Evolutionary conservation across 345 rosid genomes (phyloP).

Genomic region (Salix exigua): DNA sequence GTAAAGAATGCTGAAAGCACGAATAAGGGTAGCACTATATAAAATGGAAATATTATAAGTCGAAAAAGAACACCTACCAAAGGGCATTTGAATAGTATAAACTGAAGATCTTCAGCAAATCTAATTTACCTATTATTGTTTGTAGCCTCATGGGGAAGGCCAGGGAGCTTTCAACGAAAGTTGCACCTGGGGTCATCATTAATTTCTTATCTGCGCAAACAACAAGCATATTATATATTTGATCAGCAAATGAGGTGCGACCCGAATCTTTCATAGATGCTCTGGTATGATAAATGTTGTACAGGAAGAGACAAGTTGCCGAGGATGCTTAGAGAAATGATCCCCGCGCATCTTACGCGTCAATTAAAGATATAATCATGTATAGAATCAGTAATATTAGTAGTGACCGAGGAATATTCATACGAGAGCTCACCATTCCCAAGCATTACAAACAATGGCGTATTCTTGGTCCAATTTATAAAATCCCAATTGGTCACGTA

Average conservation of each 20-base stretch:
- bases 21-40: neutral
- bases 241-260: neutral
- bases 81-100: conserved; percentile 15
- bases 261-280: conserved; percentile 23
- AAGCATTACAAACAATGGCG: neutral
- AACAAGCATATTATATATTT: neutral
- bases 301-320: neutral
- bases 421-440: neutral
- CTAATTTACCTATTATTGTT: conserved; percentile 15
- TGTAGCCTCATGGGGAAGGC: conserved; percentile 6
- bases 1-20: neutral
- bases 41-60: neutral
- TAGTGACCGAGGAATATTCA: conserved; percentile 7
- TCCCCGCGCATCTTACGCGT: neutral
- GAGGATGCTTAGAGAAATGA: neutral
- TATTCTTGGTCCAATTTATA: neutral
- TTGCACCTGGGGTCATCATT: conserved; percentile 3
- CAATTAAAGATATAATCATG: neutral
- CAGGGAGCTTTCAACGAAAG: conserved; percentile 11
- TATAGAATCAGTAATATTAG: neutral
- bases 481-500: neutral
- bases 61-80: neutral
- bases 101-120: conserved; percentile 10
- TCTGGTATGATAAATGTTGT: neutral
- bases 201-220: neutral